Base-by-base conservation (phyloP, 129 eudicot genomes). In the Centella asiatica region DNA sequence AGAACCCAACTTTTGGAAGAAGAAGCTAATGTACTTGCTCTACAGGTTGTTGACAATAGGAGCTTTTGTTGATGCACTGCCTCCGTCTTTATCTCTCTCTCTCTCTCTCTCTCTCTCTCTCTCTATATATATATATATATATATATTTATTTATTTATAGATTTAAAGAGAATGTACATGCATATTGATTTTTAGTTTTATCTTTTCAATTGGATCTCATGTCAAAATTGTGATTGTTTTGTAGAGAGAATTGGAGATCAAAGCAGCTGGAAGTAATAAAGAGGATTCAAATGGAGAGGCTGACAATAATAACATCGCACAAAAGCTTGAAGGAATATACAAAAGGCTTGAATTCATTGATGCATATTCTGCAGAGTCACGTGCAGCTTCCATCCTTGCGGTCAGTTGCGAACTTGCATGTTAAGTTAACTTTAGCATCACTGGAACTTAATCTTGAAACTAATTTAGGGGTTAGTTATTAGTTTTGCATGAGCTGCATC, bases 351-450 rank as follows among this genome's bases (percentile, higher is more conserved):
- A 87, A 70, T 78, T 81, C 42, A 87, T 92, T 72, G 99, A 92
- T 74, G 99, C 99, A 36, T 79, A 92, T 80, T 40, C 99, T 44
- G 99, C 99, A 4, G 99, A 87, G 70, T 64, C 99, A 45, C 99
- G 99, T n/a, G 99, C 95, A 24, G 90, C 95, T 58, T 75, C 96
- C 59, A 92, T 92, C 76, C 99, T 92, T 72, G 94, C 99, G 82
- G 99, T 92, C 22, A 73, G 95, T 77, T 57, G 29, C 31, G 4
- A 54, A 67, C 48, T 55, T 53, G 26, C 18, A 6, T 60, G 23
- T 19, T 61, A 22, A 20, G n/a, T 15, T 45, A 13, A 20, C 33
- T 57, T 46, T 23, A 36, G 34, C 17, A 29, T 12, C 39, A 32
- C 7, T 55, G 32, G 49, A 33, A 34, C 37, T 24, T 51, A 12